These are phyloP conservation scores for Lycium barbarum DNA, from an alignment of 257 asterid species.

Conservation along the genomic window DNA sequence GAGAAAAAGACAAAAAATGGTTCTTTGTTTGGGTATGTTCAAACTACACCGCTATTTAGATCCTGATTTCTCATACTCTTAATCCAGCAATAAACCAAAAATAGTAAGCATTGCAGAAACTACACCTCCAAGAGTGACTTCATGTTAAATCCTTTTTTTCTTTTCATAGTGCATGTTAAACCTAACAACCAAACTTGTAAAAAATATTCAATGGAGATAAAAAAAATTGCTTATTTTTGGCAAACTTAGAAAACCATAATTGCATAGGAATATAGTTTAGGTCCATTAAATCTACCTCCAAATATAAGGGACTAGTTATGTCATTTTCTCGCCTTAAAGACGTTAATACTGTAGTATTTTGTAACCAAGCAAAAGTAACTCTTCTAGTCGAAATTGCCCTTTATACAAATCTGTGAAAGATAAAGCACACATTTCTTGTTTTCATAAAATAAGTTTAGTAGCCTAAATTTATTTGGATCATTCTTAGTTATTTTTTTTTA, in stretches of 20 bases:
- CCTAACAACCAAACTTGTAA: background rate
- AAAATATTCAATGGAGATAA: background rate
- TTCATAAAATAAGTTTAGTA: background rate
- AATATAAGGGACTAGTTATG: background rate
- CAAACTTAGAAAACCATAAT: background rate
- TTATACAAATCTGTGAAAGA: conserved; percentile 21
- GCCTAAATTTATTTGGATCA: conserved; percentile 12
- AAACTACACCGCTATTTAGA: no score
- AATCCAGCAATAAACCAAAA: no score
- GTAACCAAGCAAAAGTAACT: background rate
- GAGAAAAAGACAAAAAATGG: no score
- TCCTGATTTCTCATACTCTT: no score
- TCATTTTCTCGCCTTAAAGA: background rate
- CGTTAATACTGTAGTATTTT: background rate
- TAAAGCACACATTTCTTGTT: conserved; percentile 14
- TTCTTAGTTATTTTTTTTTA: conserved; percentile 35
- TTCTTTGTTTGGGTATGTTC: no score
- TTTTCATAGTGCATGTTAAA: background rate
- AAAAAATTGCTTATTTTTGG: background rate
- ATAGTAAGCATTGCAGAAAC: no score
- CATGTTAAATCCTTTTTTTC: background rate
- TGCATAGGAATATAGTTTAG: background rate
- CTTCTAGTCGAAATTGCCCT: background rate
- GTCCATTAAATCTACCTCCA: background rate
- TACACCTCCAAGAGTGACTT: background rate